phyloP scores from a whole-genome alignment of 179 eudicot genomes.

The Corrigiola litoralis region DNA sequence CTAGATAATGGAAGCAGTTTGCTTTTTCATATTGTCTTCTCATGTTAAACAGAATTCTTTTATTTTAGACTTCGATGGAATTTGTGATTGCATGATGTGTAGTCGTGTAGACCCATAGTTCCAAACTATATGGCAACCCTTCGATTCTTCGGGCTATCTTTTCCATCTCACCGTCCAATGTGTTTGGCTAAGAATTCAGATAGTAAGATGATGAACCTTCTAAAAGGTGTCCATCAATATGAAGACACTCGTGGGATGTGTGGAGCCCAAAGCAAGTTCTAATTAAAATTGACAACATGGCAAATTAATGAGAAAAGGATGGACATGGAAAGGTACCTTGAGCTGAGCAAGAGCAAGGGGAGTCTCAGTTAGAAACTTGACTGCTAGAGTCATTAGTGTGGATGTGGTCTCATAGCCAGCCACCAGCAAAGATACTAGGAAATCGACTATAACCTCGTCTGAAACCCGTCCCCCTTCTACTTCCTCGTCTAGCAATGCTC shows the following conservation, averaged over 20 bases:
- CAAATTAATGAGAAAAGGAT: slow-evolving; percentile 15
- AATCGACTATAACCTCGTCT: slow-evolving; percentile 83
- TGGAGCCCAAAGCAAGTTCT: slow-evolving; percentile 11
- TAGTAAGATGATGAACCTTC: slow-evolving; percentile 23
- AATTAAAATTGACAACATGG: slow-evolving; percentile 1
- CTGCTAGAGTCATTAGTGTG: slow-evolving; percentile 82
- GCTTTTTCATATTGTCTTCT: neutral
- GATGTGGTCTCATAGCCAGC: slow-evolving; percentile 96
- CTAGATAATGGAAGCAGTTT: neutral
- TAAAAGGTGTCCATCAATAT: slow-evolving; percentile 15
- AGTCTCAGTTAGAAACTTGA: slow-evolving; percentile 81
- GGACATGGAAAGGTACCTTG: slow-evolving; percentile 39
- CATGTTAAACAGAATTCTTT: neutral
- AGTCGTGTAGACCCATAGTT: too few species aligned
- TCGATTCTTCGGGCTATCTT: neutral
- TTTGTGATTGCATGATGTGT: neutral
- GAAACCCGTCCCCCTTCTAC: slow-evolving; percentile 61
- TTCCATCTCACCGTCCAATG: slow-evolving; percentile 24
- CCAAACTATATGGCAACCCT: neutral
- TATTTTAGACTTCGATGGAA: neutral
- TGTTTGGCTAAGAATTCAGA: slow-evolving; percentile 37
- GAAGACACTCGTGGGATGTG: slow-evolving; percentile 26
- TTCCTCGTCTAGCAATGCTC: slow-evolving; percentile 70
- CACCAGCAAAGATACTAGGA: slow-evolving; percentile 73
- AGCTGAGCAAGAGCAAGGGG: slow-evolving; percentile 83